phyloP scores from a whole-genome alignment of 352 stramenopile species.

The Phytophthora multivora region DNA sequence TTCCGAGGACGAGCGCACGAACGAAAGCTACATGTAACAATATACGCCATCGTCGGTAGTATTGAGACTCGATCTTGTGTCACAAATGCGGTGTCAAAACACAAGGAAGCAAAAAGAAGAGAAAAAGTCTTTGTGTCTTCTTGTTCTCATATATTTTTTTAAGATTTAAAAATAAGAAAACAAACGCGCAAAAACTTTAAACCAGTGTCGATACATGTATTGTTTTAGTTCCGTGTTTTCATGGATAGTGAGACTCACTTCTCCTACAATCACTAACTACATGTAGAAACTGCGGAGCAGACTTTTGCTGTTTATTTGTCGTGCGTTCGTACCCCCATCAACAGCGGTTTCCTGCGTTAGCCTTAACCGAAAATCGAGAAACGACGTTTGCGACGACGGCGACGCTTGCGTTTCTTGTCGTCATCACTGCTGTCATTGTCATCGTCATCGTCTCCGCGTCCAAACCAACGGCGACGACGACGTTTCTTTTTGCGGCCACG shows the following conservation, averaged over 20 bases:
- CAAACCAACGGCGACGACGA: not conserved
- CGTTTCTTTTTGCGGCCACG: not conserved
- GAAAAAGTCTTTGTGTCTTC: too few species aligned
- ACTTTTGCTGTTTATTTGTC: too few species aligned
- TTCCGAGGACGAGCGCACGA: constrained; percentile 12
- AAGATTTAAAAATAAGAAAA: too few species aligned
- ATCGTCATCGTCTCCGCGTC: not conserved
- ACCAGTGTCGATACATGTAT: too few species aligned
- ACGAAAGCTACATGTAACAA: constrained; percentile 34
- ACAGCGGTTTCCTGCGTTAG: not conserved
- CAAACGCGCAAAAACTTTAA: too few species aligned
- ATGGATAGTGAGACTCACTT: too few species aligned
- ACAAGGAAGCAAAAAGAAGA: too few species aligned
- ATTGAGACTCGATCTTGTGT: not conserved
- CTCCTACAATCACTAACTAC: too few species aligned
- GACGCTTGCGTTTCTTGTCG: not conserved
- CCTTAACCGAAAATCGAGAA: constrained; percentile 1
- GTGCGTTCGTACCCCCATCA: not conserved
- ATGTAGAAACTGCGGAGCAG: too few species aligned
- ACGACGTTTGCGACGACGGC: not conserved
- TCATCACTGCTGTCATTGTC: not conserved
- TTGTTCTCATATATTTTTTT: too few species aligned
- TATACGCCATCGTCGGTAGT: constrained; percentile 20
- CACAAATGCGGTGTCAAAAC: too few species aligned
- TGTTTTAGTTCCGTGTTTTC: too few species aligned